These are phyloP conservation scores for Ceratobasidium sp. DNA, from an alignment of 1,284 basidiomycete genomes.

Conservation along the genomic window DNA sequence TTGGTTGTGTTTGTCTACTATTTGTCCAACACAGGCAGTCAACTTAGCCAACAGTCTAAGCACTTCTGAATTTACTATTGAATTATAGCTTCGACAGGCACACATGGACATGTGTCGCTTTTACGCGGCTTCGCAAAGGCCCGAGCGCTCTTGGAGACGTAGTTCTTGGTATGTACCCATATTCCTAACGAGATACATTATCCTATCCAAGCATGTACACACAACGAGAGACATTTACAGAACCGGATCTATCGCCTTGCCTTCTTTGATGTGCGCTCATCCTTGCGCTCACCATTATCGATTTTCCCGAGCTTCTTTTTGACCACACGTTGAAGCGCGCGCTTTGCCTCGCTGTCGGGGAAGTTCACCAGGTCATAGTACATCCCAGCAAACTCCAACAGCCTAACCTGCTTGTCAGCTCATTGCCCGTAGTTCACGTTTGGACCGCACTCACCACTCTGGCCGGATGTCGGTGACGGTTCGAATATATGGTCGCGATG, in stretches of 20 bases:
- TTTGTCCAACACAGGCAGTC: too few relatives aligned
- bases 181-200: slow-evolving; percentile 46
- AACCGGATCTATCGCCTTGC: background rate
- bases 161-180: too few relatives aligned
- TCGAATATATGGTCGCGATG: slow-evolving; percentile 89
- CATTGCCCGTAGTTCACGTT: slow-evolving; percentile 1
- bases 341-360: slow-evolving; percentile 80
- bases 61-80: too few relatives aligned
- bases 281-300: background rate
- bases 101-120: too few relatives aligned
- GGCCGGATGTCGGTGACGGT: slow-evolving; percentile 90
- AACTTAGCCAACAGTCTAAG: too few relatives aligned
- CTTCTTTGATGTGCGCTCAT: slow-evolving; percentile 18
- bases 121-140: too few relatives aligned
- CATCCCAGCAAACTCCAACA: slow-evolving; percentile 82
- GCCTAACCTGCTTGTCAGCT: slow-evolving; percentile 61
- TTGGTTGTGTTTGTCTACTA: too few relatives aligned
- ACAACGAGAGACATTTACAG: background rate
- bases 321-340: slow-evolving; percentile 66
- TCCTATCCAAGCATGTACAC: background rate
- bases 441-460: slow-evolving; percentile 76
- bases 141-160: too few relatives aligned
- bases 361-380: slow-evolving; percentile 86
- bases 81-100: too few relatives aligned
- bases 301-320: slow-evolving; percentile 57